Evolutionary conservation across 257 asterid species (phyloP), one percentile per base, ranked within the genome.

Genomic region (Linaria vulgaris): DNA sequence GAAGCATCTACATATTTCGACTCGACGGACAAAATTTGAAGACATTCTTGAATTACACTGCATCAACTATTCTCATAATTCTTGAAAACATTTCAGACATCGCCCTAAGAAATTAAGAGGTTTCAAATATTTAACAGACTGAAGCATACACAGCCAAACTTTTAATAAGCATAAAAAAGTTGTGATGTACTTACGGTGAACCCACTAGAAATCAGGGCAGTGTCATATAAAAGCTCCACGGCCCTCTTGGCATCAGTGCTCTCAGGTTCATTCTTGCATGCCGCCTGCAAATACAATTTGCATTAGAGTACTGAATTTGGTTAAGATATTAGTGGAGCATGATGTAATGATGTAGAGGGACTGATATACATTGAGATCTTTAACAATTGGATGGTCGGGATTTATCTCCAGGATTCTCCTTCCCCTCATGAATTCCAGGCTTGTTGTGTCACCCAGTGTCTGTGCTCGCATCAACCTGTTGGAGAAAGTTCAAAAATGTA

Each of bases 381-480:
- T 90, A 75, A 94, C 80, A 23, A 94, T 82, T 0, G 99, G 99
- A 69, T 94, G 99, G 1, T 88, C 97, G 11, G 99, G 94, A 80
- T 90, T 94, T 68, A 94, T 84, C 82, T 94, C 99, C 71, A 94
- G 53, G 56, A 94, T 94, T 78, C 99, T 90, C 76, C 99, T 78
- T 27, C 99, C 97, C 81, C 88, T 84, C 99, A 90, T 94, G 79
- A 94, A 94, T 79, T 90, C 99, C 19, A 87, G 86, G 76, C 96
- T 85, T 38, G 95, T 37, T 50, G 89, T 80, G 80, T 94, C 97
- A 50, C 97, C 97, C 15, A 94, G 95, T 13, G 99, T 90, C 69
- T 94, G 99, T 12, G 99, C 99, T 79, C 71, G 62, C 99, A 94
- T 90, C 74, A 94, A 78, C 72, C 99, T 94, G 76, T 71, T 56